Evolutionary conservation across 2,329 filamentous ascomycete species (phyloP).

Genomic region (Fusarium nodosum): DNA sequence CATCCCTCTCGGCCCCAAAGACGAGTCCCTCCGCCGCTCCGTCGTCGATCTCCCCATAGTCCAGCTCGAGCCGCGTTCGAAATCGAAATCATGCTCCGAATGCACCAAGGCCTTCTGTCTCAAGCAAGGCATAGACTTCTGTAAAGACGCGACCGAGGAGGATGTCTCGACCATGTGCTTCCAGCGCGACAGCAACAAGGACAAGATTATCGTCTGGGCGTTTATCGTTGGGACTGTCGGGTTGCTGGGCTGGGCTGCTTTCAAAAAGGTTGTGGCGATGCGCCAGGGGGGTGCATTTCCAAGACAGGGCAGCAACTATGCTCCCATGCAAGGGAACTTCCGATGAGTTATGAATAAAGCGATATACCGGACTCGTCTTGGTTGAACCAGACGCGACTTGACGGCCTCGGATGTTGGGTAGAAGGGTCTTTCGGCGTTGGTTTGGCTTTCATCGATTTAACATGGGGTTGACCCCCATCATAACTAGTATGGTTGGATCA

Average conservation of each 20-base stretch:
- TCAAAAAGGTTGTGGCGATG: constrained; percentile 63
- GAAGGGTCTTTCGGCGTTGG: constrained; percentile 29
- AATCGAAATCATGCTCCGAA: constrained; percentile 67
- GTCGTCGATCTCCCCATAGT: constrained; percentile 34
- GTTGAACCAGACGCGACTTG: background rate
- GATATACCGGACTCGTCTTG: background rate
- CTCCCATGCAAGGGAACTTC: constrained; percentile 48
- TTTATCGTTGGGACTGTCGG: constrained; percentile 72
- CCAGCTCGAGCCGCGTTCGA: constrained; percentile 51
- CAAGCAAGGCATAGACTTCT: constrained; percentile 71
- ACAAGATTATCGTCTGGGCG: constrained; percentile 74
- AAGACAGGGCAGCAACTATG: constrained; percentile 50
- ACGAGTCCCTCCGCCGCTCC: constrained; percentile 48
- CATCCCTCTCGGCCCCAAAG: constrained; percentile 68
- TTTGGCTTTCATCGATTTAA: constrained; percentile 21
- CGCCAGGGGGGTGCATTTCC: constrained; percentile 53
- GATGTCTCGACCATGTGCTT: constrained; percentile 75
- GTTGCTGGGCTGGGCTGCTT: constrained; percentile 71
- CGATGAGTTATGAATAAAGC: constrained; percentile 22
- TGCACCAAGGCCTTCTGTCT: constrained; percentile 77
- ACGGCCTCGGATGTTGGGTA: background rate
- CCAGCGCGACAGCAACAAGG: constrained; percentile 76
- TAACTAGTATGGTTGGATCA: constrained; percentile 4
- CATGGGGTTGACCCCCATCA: constrained; percentile 18
- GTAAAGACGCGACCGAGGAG: constrained; percentile 71